These are phyloP conservation scores for Flaveria trinervia DNA, from an alignment of 129 eudicot genomes.

Conservation along the genomic window DNA sequence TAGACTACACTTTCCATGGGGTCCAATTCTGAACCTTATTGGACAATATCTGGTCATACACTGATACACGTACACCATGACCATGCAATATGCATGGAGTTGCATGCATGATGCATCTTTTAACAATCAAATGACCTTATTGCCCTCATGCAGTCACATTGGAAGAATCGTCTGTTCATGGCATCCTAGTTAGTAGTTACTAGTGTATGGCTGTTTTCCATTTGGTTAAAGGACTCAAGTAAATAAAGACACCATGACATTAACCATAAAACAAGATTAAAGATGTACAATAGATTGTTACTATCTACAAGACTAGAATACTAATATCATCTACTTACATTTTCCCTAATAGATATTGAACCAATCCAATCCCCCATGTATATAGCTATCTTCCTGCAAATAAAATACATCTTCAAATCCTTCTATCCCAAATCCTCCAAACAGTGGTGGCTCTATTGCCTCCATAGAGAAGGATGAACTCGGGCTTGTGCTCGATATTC, in stretches of 20 bases:
- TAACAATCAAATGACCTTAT: slow-evolving; percentile 28
- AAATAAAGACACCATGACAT: slow-evolving; percentile 30
- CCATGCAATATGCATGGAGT: slow-evolving; percentile 41
- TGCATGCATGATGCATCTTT: slow-evolving; percentile 41
- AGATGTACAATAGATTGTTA: slow-evolving; percentile 41
- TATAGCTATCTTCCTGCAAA: slow-evolving; percentile 46
- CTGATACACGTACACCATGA: slow-evolving; percentile 29
- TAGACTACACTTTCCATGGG: not conserved
- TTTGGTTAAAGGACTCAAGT: slow-evolving; percentile 21
- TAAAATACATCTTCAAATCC: slow-evolving; percentile 64
- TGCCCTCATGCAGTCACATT: slow-evolving; percentile 19
- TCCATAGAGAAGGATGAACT: slow-evolving; percentile 80
- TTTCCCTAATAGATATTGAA: slow-evolving; percentile 40
- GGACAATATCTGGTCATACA: slow-evolving; percentile 19
- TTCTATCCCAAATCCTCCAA: slow-evolving; percentile 85
- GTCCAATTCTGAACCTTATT: slow-evolving; percentile 15
- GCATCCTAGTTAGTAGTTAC: not conserved
- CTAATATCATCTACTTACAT: slow-evolving; percentile 39
- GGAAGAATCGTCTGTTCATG: not conserved
- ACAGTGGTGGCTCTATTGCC: slow-evolving; percentile 58
- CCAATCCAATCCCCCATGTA: slow-evolving; percentile 66
- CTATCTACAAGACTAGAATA: slow-evolving; percentile 44
- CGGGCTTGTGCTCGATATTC: slow-evolving; percentile 75
- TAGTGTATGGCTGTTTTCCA: not conserved
- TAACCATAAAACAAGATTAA: slow-evolving; percentile 29